Base-by-base conservation (phyloP, 108 stramenopile genomes). In the Chaetoceros tenuissimus region DNA sequence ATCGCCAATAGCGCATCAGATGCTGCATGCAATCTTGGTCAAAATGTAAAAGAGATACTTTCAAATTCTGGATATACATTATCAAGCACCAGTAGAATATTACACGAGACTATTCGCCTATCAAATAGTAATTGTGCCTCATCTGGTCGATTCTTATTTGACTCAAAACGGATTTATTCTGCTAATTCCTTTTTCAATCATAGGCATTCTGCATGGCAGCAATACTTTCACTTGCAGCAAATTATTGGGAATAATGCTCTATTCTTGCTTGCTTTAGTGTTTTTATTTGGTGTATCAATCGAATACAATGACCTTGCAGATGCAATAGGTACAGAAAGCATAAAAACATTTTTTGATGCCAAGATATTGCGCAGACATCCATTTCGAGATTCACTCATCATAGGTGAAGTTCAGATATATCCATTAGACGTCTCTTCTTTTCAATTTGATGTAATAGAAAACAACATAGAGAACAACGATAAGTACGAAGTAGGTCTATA, bases 101-200 rank as follows among this genome's bases (percentile, higher is more conserved):
- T n/a, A n/a, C n/a, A n/a, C n/a, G n/a, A n/a, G n/a, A n/a, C n/a
- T n/a, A n/a, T n/a, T n/a, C n/a, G 44, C 31, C 17, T 68, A 62
- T 43, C 52, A 30, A 29, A 23, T 22, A 10, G 27, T 63, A 18
- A 27, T 68, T 13, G 18, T 46, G 20, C 54, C 43, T 48, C 22
- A 49, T 26, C 34, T 18, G 2, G 18, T 24, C 1, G 51, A 53
- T 19, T 21, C 7, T n/a, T 18, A n/a, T 60, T n/a, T 25, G 19
- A 55, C 28, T 24, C 43, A 3, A 47, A 55, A 17, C 60, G 62
- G 10, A 62, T 68, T 47, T 63, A 54, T 56, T 46, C 44, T 31
- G 60, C 67, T 25, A 55, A 55, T 25, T 47, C 29, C 10, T 68
- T 68, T 55, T 68, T 68, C 21, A 50, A 63, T 24, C 67, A 68